Conservation (phyloP, 352 stramenopile species). For the Elongisporangium anandrum region DNA sequence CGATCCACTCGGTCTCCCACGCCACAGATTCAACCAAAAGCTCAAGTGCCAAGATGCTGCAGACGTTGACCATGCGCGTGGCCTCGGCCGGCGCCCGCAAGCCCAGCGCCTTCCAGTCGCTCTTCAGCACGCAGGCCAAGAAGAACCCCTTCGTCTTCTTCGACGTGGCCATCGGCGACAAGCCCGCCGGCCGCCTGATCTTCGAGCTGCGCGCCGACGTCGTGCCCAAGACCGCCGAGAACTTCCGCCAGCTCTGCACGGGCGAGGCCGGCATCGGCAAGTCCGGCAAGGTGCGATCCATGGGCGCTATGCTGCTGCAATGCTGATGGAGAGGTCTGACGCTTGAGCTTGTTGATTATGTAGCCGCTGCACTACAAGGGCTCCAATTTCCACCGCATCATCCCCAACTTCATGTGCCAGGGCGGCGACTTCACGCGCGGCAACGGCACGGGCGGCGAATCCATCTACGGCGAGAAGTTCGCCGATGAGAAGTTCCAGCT, state of each 20-base stretch:
- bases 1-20: not conserved
- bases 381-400: conserved; percentile 91
- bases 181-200: conserved; percentile 77
- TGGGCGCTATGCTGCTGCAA: not conserved
- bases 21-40: not conserved
- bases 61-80: conserved; percentile 9
- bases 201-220: conserved; percentile 94
- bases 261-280: conserved; percentile 92
- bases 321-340: not conserved
- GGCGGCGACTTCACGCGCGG: conserved; percentile 96
- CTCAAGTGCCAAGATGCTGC: not conserved
- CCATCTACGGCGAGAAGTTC: conserved; percentile 95
- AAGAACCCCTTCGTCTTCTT: conserved; percentile 95
- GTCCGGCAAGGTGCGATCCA: conserved; percentile 36
- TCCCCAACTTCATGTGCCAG: conserved; percentile 95
- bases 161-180: conserved; percentile 93
- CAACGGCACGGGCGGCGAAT: conserved; percentile 87
- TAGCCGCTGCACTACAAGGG: conserved; percentile 84
- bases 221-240: conserved; percentile 98
- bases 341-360: not conserved
- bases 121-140: conserved; percentile 57
- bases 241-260: conserved; percentile 97
- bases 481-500: conserved; percentile 95
- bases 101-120: conserved; percentile 10
- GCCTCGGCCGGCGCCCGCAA: conserved; percentile 10